Evolutionary conservation across 2,329 filamentous ascomycete genomes (phyloP).

Genomic region (Penicillium sp.): DNA sequence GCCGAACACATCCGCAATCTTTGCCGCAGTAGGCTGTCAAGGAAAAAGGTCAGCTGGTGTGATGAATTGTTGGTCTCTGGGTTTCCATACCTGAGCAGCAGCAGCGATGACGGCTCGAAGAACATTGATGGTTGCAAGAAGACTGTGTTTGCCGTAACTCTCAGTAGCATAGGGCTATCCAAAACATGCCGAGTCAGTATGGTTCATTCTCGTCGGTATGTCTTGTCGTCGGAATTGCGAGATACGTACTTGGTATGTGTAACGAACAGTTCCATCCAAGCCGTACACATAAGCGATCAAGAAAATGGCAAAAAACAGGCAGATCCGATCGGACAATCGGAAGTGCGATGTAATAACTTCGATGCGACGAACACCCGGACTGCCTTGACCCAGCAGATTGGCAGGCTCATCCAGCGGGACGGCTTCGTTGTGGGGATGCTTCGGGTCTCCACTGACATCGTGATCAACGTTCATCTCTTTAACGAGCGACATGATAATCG

Average conservation of each 20-base stretch:
- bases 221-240: not conserved
- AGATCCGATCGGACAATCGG: constrained; percentile 52
- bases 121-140: constrained; percentile 59
- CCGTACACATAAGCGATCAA: constrained; percentile 64
- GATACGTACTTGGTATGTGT: constrained; percentile 46
- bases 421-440: constrained; percentile 5
- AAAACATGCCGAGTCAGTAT: constrained; percentile 7
- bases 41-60: not conserved
- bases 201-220: not conserved
- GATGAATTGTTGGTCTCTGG: not conserved
- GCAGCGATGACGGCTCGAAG: constrained; percentile 59
- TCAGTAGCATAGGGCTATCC: constrained; percentile 54
- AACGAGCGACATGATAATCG: not conserved
- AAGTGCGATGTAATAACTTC: constrained; percentile 57
- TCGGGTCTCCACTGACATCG: not conserved
- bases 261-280: constrained; percentile 56
- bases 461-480: not conserved
- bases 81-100: constrained; percentile 47
- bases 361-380: constrained; percentile 58
- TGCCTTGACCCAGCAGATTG: constrained; percentile 20
- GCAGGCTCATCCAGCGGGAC: not conserved
- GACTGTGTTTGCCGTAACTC: constrained; percentile 53
- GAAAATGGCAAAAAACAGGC: constrained; percentile 62
- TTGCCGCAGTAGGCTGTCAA: constrained; percentile 55
- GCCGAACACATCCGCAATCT: constrained; percentile 63